Conservation (phyloP, 768 basidiomycete genomes). For the Pulveroboletus ravenelii region DNA sequence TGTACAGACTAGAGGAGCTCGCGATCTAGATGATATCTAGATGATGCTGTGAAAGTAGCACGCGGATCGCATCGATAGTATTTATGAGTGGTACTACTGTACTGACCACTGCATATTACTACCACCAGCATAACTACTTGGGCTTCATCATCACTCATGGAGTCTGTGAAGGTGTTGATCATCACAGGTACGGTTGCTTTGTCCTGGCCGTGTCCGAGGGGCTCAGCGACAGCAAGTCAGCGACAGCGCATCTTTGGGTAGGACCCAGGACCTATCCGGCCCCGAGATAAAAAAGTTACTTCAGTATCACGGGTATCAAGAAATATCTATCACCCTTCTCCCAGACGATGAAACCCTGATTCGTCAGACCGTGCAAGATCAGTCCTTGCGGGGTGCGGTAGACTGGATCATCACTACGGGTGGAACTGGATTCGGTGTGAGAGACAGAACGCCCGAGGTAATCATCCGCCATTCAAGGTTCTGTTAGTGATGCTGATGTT, state of each 20-base stretch:
- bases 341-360: slow-evolving; percentile 62
- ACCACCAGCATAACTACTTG: background rate
- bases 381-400: slow-evolving; percentile 42
- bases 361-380: slow-evolving; percentile 40
- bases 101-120: background rate
- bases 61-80: background rate
- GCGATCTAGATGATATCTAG: slow-evolving; percentile 40
- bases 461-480: background rate
- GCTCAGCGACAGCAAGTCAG: slow-evolving; percentile 42
- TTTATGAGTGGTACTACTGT: background rate
- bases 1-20: slow-evolving; percentile 73
- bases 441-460: slow-evolving; percentile 85
- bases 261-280: slow-evolving; percentile 58
- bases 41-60: too few relatives aligned
- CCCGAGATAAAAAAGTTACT: slow-evolving; percentile 56
- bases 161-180: slow-evolving; percentile 19
- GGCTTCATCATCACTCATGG: slow-evolving; percentile 11
- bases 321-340: slow-evolving; percentile 44
- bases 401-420: slow-evolving; percentile 82
- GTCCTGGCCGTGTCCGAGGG: background rate
- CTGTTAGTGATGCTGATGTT: background rate
- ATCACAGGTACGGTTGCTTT: slow-evolving; percentile 23
- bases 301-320: slow-evolving; percentile 33
- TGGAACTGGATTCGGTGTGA: slow-evolving; percentile 80
- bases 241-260: slow-evolving; percentile 56